Percentiles rank a stretch among this genome's conserved stretches.
phyloP scores from a whole-genome alignment of 1,284 basidiomycete species.

The Somion occarium region DNA sequence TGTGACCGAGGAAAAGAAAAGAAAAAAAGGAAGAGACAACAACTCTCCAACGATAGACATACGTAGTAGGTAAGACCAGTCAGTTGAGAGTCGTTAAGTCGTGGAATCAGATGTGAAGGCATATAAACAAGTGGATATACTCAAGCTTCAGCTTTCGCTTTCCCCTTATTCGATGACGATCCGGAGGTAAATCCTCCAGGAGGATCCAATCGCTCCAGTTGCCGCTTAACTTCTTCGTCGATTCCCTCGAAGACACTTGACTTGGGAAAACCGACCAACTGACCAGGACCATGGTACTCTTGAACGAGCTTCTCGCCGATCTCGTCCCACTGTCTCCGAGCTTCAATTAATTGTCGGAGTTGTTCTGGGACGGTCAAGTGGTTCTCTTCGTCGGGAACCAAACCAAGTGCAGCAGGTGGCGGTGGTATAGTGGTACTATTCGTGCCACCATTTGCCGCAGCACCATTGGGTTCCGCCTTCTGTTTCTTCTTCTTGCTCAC shows the following conservation, averaged over 20 bases:
- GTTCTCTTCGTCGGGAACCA: constrained; percentile 64
- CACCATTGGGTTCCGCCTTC: constrained; percentile 36
- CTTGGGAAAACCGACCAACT: constrained; percentile 70
- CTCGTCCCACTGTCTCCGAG: constrained; percentile 70
- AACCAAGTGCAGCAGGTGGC: constrained; percentile 62
- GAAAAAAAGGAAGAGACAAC: background rate
- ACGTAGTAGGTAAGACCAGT: background rate
- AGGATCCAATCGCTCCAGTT: constrained; percentile 30
- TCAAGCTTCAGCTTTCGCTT: constrained; percentile 37
- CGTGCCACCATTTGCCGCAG: constrained; percentile 14
- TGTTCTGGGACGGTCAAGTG: constrained; percentile 65
- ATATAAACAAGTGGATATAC: too few species aligned
- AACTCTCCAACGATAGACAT: background rate
- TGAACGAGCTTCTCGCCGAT: constrained; percentile 64
- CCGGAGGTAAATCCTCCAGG: constrained; percentile 9
- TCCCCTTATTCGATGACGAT: constrained; percentile 37
- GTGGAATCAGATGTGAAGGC: background rate
- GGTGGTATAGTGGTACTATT: constrained; percentile 32
- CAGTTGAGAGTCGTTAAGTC: background rate
- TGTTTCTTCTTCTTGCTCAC: constrained; percentile 64
- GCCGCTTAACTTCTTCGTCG: constrained; percentile 51
- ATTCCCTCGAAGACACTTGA: constrained; percentile 72
- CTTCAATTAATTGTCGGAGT: constrained; percentile 65
- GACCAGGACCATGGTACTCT: constrained; percentile 37
- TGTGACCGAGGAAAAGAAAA: background rate